A percentile compares a stretch with the other conserved stretches of the same genome.
Evolutionary conservation across 1,139 yeast species (phyloP).

Genomic region (Hyphopichia wangnamkhiaoensis): DNA sequence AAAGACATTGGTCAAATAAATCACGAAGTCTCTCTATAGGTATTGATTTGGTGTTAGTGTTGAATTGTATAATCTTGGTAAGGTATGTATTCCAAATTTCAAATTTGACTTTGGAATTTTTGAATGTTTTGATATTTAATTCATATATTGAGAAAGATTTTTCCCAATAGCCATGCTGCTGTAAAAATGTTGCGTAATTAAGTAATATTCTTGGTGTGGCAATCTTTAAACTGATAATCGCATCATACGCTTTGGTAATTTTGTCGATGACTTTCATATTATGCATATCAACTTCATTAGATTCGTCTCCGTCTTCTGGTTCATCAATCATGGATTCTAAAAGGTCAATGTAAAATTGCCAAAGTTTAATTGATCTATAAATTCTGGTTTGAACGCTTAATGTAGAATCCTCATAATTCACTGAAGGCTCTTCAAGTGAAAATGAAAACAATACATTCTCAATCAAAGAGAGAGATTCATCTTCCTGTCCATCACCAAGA

Average conservation of each 20-base stretch:
- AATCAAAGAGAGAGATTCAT: slow-evolving; percentile 54
- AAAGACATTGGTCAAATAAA: slow-evolving; percentile 60
- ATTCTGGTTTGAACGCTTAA: slow-evolving; percentile 59
- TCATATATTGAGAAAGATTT: slow-evolving; percentile 68
- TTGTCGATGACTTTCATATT: slow-evolving; percentile 14
- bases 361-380: slow-evolving; percentile 61
- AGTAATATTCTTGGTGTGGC: slow-evolving; percentile 71
- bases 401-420: slow-evolving; percentile 43
- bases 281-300: slow-evolving; percentile 18
- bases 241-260: slow-evolving; percentile 52
- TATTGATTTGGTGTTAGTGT: slow-evolving; percentile 20
- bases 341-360: slow-evolving; percentile 76
- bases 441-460: slow-evolving; percentile 44
- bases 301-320: slow-evolving; percentile 21
- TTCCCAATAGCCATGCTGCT: slow-evolving; percentile 48
- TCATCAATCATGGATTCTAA: slow-evolving; percentile 61
- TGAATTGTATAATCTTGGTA: slow-evolving; percentile 43
- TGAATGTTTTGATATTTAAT: slow-evolving; percentile 60
- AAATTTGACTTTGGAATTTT: slow-evolving; percentile 56
- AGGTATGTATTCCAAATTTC: slow-evolving; percentile 77
- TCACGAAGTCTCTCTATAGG: slow-evolving; percentile 64
- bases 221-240: slow-evolving; percentile 59
- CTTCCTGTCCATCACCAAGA: slow-evolving; percentile 47
- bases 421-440: slow-evolving; percentile 16
- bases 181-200: slow-evolving; percentile 65